Conservation (phyloP, 768 basidiomycete genomes). For the Boletus rex-veris region DNA sequence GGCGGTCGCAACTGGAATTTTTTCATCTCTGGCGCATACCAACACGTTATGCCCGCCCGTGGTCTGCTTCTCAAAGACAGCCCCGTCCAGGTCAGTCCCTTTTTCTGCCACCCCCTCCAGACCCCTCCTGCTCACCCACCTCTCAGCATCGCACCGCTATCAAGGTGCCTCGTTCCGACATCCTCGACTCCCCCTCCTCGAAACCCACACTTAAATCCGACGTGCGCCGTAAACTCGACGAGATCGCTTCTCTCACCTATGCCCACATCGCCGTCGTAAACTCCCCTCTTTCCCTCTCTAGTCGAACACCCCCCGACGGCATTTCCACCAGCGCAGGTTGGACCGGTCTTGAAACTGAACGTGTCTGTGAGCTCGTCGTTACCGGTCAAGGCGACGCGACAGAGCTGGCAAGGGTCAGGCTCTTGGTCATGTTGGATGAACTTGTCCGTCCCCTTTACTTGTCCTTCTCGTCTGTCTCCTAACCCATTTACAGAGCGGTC, state of each 20-base stretch:
- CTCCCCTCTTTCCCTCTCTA: slow-evolving; percentile 69
- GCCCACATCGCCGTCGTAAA: slow-evolving; percentile 95
- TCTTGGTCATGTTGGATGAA: slow-evolving; percentile 94
- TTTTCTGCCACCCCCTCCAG: neutral
- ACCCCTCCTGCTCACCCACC: slow-evolving; percentile 15
- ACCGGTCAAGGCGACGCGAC: slow-evolving; percentile 88
- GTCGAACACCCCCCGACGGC: slow-evolving; percentile 72
- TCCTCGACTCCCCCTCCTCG: slow-evolving; percentile 79
- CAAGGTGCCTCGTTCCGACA: slow-evolving; percentile 89
- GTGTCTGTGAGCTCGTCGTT: slow-evolving; percentile 89
- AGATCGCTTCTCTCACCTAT: slow-evolving; percentile 88
- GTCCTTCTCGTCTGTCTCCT: neutral
- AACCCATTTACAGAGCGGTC: slow-evolving; percentile 59
- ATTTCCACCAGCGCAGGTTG: slow-evolving; percentile 76
- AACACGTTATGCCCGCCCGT: slow-evolving; percentile 87
- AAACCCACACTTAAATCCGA: slow-evolving; percentile 79
- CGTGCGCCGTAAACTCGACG: slow-evolving; percentile 83
- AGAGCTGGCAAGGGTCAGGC: slow-evolving; percentile 83
- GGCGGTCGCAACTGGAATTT: slow-evolving; percentile 78
- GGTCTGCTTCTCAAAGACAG: slow-evolving; percentile 88
- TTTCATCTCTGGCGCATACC: slow-evolving; percentile 85
- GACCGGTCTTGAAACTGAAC: slow-evolving; percentile 90
- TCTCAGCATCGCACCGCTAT: slow-evolving; percentile 77
- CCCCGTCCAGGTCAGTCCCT: slow-evolving; percentile 66
- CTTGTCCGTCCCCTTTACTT: slow-evolving; percentile 54